Percentiles rank a stretch among this genome's conserved stretches.
phyloP scores from a whole-genome alignment of 176 grass and related monocot genomes.

The Musa beccarii region DNA sequence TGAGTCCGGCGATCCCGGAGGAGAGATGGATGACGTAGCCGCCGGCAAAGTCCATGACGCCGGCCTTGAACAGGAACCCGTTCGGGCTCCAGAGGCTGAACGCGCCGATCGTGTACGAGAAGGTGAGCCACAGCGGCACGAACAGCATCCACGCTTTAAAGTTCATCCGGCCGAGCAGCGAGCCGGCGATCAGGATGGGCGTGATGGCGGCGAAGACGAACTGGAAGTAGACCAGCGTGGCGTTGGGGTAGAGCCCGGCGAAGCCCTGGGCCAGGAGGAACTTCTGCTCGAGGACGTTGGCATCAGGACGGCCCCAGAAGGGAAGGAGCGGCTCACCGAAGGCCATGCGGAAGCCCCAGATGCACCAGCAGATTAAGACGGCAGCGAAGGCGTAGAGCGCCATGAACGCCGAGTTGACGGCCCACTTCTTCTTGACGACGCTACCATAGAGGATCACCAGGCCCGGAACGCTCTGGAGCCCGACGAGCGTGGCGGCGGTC shows the following conservation, averaged over 20 bases:
- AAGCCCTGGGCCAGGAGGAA: conserved; percentile 51
- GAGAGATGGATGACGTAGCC: conserved; percentile 79
- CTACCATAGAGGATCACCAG: conserved; percentile 65
- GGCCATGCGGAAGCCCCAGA: conserved; percentile 70
- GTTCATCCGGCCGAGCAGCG: conserved; percentile 60
- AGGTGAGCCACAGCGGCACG: conserved; percentile 73
- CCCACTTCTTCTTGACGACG: conserved; percentile 88
- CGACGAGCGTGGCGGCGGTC: conserved; percentile 62
- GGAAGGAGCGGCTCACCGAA: conserved; percentile 55
- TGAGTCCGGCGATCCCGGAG: conserved; percentile 55
- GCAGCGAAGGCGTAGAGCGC: conserved; percentile 80
- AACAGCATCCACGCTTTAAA: conserved; percentile 76
- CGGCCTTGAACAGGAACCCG: conserved; percentile 73
- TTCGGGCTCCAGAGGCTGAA: conserved; percentile 80
- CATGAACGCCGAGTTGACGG: conserved; percentile 81
- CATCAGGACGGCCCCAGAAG: conserved; percentile 46
- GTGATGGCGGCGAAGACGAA: conserved; percentile 87
- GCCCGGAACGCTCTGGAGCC: conserved; percentile 53
- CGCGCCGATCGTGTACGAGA: conserved; percentile 71
- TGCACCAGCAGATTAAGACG: conserved; percentile 50
- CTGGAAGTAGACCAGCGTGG: conserved; percentile 78
- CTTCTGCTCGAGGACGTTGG: conserved; percentile 30
- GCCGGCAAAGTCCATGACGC: conserved; percentile 72
- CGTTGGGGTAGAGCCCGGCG: conserved; percentile 50
- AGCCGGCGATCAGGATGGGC: conserved; percentile 60